These are phyloP conservation scores for Phaffia australis DNA, from an alignment of 768 basidiomycete species.

Conservation along the genomic window DNA sequence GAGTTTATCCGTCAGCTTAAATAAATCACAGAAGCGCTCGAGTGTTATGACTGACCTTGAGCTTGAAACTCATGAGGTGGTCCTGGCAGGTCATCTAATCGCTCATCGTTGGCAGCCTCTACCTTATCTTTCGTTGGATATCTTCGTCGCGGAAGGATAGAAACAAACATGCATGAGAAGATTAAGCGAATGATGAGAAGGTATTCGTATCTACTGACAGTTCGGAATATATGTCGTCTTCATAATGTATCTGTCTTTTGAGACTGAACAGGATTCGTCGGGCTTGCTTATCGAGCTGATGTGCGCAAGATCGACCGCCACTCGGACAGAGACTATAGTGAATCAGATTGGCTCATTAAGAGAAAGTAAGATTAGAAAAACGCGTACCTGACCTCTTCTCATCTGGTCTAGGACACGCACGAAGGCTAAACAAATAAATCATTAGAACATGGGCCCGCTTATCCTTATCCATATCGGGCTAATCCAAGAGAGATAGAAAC, in stretches of 20 bases:
- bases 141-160: neutral
- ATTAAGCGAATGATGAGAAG: neutral
- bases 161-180: neutral
- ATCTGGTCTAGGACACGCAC: constrained; percentile 16
- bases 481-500: neutral
- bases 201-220: neutral
- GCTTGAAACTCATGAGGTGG: constrained; percentile 1
- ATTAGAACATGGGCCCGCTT: too few relatives aligned
- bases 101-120: constrained; percentile 3
- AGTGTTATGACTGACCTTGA: neutral
- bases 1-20: too few relatives aligned
- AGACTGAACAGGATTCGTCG: constrained; percentile 11
- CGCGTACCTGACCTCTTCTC: neutral
- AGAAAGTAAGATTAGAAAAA: too few relatives aligned
- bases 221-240: constrained; percentile 16
- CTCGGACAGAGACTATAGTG: too few relatives aligned
- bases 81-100: neutral
- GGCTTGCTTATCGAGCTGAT: neutral
- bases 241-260: constrained; percentile 8
- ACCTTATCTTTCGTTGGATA: constrained; percentile 7
- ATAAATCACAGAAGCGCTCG: too few relatives aligned
- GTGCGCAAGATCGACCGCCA: too few relatives aligned
- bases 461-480: too few relatives aligned
- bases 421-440: too few relatives aligned
- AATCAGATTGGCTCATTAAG: too few relatives aligned